These are phyloP conservation scores for Fraxinus velutina DNA, from an alignment of 305 asterid genomes.

Conservation along the genomic window DNA sequence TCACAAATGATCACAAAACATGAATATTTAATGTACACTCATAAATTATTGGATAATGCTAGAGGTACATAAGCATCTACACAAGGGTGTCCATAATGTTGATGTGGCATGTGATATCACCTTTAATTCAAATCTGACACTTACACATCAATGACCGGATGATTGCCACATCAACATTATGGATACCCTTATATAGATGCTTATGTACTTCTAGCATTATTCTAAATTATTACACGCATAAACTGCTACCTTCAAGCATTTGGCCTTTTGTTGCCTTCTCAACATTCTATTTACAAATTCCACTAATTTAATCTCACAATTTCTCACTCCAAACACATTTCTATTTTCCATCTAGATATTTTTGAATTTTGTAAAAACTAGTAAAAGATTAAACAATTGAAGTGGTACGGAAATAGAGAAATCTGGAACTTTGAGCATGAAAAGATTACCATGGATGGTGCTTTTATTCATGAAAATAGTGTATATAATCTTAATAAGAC, in stretches of 20 bases:
- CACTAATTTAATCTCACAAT: slow-evolving; percentile 28
- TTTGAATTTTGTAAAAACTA: neutral
- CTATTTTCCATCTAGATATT: neutral
- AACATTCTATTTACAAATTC: slow-evolving; percentile 32
- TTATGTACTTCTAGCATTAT: too few species aligned
- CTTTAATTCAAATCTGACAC: too few species aligned
- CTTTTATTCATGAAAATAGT: slow-evolving; percentile 22
- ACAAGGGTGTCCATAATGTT: too few species aligned
- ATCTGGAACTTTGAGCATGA: slow-evolving; percentile 72
- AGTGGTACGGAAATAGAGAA: slow-evolving; percentile 57
- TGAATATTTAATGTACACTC: too few species aligned
- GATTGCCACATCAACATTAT: too few species aligned
- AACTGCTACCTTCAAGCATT: slow-evolving; percentile 29
- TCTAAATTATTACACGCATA: slow-evolving; percentile 24
- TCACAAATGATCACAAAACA: too few species aligned
- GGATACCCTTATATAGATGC: too few species aligned
- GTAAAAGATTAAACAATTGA: slow-evolving; percentile 35
- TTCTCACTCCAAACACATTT: neutral
- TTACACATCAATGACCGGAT: too few species aligned
- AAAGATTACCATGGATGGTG: slow-evolving; percentile 26
- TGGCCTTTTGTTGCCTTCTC: slow-evolving; percentile 64
- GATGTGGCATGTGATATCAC: too few species aligned
- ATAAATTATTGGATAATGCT: slow-evolving; percentile 4
- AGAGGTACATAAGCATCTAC: too few species aligned
- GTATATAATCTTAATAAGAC: slow-evolving; percentile 16